These are phyloP conservation scores for Cordyceps pruinosa DNA, from an alignment of 2,329 filamentous ascomycete genomes.

Conservation along the genomic window DNA sequence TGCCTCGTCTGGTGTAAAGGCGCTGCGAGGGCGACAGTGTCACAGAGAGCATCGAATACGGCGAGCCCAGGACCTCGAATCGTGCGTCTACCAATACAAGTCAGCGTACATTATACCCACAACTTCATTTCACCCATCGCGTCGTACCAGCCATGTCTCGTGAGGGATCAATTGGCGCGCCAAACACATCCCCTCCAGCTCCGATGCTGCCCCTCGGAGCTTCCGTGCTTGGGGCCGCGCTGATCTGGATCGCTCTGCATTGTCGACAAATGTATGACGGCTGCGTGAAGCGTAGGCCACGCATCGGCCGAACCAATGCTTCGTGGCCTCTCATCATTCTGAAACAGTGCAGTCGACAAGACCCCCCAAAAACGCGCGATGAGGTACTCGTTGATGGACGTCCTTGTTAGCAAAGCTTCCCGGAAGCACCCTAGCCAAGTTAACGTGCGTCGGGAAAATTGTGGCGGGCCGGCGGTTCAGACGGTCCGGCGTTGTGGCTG, in stretches of 20 bases:
- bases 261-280: slow-evolving; percentile 43
- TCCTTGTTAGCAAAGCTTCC: slow-evolving; percentile 5
- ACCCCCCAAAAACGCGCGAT: background rate
- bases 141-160: slow-evolving; percentile 45
- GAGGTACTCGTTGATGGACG: background rate
- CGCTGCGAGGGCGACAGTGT: slow-evolving; percentile 88
- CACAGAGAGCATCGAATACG: slow-evolving; percentile 90
- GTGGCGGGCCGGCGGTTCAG: slow-evolving; percentile 8
- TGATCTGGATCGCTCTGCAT: slow-evolving; percentile 57
- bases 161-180: slow-evolving; percentile 36
- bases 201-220: slow-evolving; percentile 30
- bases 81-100: slow-evolving; percentile 63
- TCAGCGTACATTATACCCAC: background rate
- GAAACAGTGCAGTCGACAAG: slow-evolving; percentile 1
- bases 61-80: slow-evolving; percentile 87
- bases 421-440: slow-evolving; percentile 4
- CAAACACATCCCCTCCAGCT: slow-evolving; percentile 48
- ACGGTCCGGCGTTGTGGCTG: background rate
- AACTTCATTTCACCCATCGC: background rate
- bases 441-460: background rate
- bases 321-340: slow-evolving; percentile 34
- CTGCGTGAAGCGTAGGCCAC: slow-evolving; percentile 21
- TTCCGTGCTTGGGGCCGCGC: slow-evolving; percentile 51
- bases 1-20: slow-evolving; percentile 86
- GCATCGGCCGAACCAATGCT: slow-evolving; percentile 31